A percentile compares a stretch with the other conserved stretches of the same genome.
Conservation (phyloP, 2,329 filamentous ascomycete genomes). For the Tolypocladium album region DNA sequence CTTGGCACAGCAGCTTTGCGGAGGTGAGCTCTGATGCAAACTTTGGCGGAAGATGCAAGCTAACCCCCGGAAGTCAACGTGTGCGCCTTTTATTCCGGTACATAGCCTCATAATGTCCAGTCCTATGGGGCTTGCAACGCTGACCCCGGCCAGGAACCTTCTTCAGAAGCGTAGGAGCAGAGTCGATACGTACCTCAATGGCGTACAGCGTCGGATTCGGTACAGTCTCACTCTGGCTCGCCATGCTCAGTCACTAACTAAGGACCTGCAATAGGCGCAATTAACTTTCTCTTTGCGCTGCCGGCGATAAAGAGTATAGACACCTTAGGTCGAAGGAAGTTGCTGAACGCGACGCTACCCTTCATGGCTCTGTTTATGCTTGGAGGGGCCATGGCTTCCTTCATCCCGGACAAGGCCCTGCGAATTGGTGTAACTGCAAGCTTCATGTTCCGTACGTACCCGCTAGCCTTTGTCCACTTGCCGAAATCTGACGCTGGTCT, state of each 20-base stretch:
- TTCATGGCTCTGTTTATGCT: constrained; percentile 31
- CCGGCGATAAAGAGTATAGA: constrained; percentile 24
- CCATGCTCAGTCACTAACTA: background rate
- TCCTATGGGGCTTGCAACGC: background rate
- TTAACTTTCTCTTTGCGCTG: constrained; percentile 31
- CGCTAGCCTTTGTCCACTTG: background rate
- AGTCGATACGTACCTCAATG: constrained; percentile 11
- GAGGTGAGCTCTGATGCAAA: constrained; percentile 9
- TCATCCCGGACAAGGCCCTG: constrained; percentile 8
- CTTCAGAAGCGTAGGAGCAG: constrained; percentile 11
- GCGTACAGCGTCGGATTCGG: constrained; percentile 21
- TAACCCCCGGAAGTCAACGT: constrained; percentile 21
- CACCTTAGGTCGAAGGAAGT: constrained; percentile 28
- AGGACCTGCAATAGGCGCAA: constrained; percentile 12
- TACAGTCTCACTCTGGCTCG: background rate
- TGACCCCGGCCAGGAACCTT: constrained; percentile 10
- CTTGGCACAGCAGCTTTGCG: constrained; percentile 21
- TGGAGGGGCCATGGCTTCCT: constrained; percentile 23
- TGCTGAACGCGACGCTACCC: constrained; percentile 31
- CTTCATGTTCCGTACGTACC: constrained; percentile 21
- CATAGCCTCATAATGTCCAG: background rate
- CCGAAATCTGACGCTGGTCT: background rate
- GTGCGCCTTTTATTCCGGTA: constrained; percentile 33
- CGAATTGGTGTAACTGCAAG: constrained; percentile 21
- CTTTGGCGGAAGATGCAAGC: background rate